Evolutionary conservation across 2,329 filamentous ascomycete species (phyloP).

Genomic region (Botryosphaeria dothidea): DNA sequence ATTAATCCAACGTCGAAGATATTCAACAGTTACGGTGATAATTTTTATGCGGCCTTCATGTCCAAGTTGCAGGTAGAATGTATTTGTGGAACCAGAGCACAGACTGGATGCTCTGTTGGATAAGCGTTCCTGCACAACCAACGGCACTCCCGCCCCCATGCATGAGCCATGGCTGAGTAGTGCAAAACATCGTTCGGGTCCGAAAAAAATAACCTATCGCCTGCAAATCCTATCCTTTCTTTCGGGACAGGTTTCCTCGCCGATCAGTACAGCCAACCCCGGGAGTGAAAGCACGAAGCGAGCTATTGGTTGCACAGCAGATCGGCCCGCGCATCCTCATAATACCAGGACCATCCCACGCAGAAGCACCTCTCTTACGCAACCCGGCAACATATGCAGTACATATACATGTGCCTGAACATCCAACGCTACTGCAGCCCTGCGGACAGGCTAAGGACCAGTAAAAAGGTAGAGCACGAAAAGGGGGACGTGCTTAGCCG

Average conservation of each 20-base stretch:
- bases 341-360: not conserved
- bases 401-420: not conserved
- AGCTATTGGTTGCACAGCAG: slow-evolving; percentile 5
- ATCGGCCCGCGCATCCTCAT: slow-evolving; percentile 12
- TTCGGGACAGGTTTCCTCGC: not conserved
- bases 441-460: not conserved
- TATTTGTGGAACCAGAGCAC: not conserved
- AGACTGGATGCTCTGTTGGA: not conserved
- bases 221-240: not conserved
- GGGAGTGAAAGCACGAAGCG: not conserved
- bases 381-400: not conserved
- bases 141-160: not conserved
- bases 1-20: no score
- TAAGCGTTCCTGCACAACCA: not conserved
- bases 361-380: not conserved
- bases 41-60: no score
- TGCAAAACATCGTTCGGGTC: not conserved
- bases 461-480: not conserved
- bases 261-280: not conserved
- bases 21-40: no score
- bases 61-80: no score
- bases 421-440: not conserved
- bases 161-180: not conserved
- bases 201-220: not conserved
- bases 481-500: not conserved